phyloP scores from a whole-genome alignment of 768 basidiomycete species.

The Boletus patriciae region DNA sequence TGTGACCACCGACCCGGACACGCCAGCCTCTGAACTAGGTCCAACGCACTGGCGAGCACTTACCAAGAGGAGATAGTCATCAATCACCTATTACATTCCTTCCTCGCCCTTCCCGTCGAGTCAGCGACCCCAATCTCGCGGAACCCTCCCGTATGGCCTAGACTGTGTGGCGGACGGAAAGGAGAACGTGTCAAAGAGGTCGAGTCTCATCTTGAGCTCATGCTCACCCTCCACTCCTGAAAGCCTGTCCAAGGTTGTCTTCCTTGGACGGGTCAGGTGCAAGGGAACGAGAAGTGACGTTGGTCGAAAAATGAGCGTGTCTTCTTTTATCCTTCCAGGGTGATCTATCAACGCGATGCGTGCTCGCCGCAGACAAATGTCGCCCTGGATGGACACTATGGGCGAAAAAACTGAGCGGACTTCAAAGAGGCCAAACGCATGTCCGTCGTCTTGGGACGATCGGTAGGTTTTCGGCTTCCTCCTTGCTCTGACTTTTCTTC shows the following conservation, averaged over 20 bases:
- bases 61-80: slow-evolving; percentile 27
- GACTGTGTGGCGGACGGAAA: slow-evolving; percentile 8
- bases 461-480: too few relatives aligned
- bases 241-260: too few relatives aligned
- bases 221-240: slow-evolving; percentile 18
- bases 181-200: slow-evolving; percentile 15
- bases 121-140: slow-evolving; percentile 5
- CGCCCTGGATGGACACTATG: slow-evolving; percentile 57
- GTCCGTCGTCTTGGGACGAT: slow-evolving; percentile 24
- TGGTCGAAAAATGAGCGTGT: slow-evolving; percentile 66
- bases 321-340: neutral
- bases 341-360: neutral
- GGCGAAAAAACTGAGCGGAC: slow-evolving; percentile 61
- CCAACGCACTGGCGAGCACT: neutral
- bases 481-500: too few relatives aligned
- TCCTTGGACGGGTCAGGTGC: slow-evolving; percentile 5
- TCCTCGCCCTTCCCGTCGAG: slow-evolving; percentile 27
- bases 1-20: neutral
- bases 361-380: slow-evolving; percentile 10
- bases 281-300: slow-evolving; percentile 44
- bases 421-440: slow-evolving; percentile 55
- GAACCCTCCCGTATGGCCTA: slow-evolving; percentile 1
- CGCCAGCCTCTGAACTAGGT: neutral
- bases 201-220: slow-evolving; percentile 20
- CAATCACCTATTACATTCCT: slow-evolving; percentile 31